These are phyloP conservation scores for Phytopythium helicoides DNA, from an alignment of 352 stramenopile genomes.

Conservation along the genomic window DNA sequence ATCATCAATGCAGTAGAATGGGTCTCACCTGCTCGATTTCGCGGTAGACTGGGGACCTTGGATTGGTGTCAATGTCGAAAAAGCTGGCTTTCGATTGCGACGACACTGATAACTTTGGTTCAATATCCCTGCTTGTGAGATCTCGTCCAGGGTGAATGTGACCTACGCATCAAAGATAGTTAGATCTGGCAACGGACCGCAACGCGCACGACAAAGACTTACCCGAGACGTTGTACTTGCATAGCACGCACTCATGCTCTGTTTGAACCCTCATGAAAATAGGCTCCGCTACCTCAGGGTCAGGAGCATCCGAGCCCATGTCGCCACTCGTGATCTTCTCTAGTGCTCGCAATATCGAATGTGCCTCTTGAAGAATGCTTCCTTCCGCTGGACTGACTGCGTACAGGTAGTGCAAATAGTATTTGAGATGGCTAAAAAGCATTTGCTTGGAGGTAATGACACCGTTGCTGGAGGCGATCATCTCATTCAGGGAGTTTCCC, in stretches of 20 bases:
- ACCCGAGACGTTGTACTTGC: conserved; percentile 80
- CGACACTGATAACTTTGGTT: too few species aligned
- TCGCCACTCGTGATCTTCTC: conserved; percentile 34
- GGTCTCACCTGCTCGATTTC: conserved; percentile 61
- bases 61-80: conserved; percentile 45
- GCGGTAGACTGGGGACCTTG: conserved; percentile 57
- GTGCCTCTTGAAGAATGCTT: conserved; percentile 53
- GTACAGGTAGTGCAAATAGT: conserved; percentile 75
- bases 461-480: conserved; percentile 45
- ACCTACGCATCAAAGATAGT: conserved; percentile 19
- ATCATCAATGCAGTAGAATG: too few species aligned
- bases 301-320: too few species aligned
- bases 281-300: too few species aligned
- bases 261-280: too few species aligned
- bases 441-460: conserved; percentile 46
- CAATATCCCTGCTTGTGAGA: too few species aligned
- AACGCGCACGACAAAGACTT: not conserved
- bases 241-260: conserved; percentile 53
- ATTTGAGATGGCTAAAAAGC: conserved; percentile 58
- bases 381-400: conserved; percentile 71
- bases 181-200: not conserved
- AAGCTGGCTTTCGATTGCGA: conserved; percentile 37
- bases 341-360: conserved; percentile 40
- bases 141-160: conserved; percentile 65
- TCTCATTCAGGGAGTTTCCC: too few species aligned